Evolutionary conservation across 2,329 filamentous ascomycete species (phyloP).

Genomic region (Ambrosiella xylebori): DNA sequence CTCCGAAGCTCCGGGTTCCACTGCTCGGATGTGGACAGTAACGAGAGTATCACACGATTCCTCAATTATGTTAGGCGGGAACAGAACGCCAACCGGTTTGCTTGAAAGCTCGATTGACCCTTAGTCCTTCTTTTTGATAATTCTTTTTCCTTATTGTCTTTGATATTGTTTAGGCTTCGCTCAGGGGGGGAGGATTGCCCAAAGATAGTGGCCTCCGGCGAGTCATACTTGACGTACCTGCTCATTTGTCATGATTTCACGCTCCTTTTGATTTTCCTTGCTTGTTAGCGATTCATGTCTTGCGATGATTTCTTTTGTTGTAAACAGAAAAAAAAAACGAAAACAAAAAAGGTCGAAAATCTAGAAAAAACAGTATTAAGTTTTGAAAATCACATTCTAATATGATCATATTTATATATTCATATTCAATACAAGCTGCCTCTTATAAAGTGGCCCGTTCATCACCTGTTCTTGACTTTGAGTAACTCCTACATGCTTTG

Average conservation of each 20-base stretch:
- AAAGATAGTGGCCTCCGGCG: not conserved
- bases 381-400: not conserved
- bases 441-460: not conserved
- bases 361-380: not conserved
- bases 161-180: conserved; percentile 1
- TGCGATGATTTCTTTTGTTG: conserved; percentile 3
- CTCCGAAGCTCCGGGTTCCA: conserved; percentile 26
- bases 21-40: conserved; percentile 32
- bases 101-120: not conserved
- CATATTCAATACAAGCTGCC: not conserved
- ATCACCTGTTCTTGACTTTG: not conserved
- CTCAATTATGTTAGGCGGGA: conserved; percentile 37
- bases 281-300: not conserved
- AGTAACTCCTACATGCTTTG: too few relatives aligned
- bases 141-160: conserved; percentile 1
- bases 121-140: conserved; percentile 6
- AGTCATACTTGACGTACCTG: conserved; percentile 11
- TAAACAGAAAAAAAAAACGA: not conserved
- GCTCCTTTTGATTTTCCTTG: conserved; percentile 10
- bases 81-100: conserved; percentile 8
- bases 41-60: conserved; percentile 41
- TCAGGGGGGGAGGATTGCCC: not conserved
- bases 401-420: not conserved
- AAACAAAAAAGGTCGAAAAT: not conserved
- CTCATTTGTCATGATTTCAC: conserved; percentile 10